Evolutionary conservation across 352 stramenopile genomes (phyloP), one percentile per base, ranked within the genome.

Genomic region (Phytopythium delawarense): DNA sequence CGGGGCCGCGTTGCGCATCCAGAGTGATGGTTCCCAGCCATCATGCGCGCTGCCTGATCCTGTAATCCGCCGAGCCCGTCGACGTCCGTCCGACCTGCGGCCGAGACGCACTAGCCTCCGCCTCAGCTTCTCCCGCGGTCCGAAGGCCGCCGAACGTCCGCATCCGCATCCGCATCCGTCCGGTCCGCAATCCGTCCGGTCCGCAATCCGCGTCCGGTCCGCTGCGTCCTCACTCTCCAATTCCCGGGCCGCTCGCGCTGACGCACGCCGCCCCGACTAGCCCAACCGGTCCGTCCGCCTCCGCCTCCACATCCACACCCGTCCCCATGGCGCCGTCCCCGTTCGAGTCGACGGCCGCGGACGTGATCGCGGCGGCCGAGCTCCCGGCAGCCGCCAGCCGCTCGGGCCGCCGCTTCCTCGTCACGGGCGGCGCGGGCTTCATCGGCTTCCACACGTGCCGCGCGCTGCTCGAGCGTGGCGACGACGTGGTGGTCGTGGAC

Each of bases 381-480:
- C 15, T 44, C 11, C 39, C 39, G 39, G 11, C 34, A 0, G 11
- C 34, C 34, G 7, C 34, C 7, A 4, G 34, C 34, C 34, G 7
- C 34, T 39, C 34, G 34, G 34, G 34, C 34, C 65, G 65, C 23
- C 65, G 71, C 52, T 59, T 86, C 48, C 58, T 91, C 6, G 84
- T 99, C 40, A 99, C 96, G 3, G 97, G 97, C 25, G 97, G 88
- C 28, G 94, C 96, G 5, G 97, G 96, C 18, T 99, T 99, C 74
- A 98, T 99, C 62, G 97, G 96, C 23, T 98, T 94, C 67, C 92
- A 99, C 81, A 98, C 98, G 7, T 92, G 92, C 52, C 84, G 96
- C 63, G 72, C 79, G 35, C 78, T 98, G 35, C 79, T 98, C 5
- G 71, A 78, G 4, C 83, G 92, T 25, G 91, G 89, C 39, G 89